Evolutionary conservation across 257 asterid species (phyloP).

Genomic region (Coffea eugenioides): DNA sequence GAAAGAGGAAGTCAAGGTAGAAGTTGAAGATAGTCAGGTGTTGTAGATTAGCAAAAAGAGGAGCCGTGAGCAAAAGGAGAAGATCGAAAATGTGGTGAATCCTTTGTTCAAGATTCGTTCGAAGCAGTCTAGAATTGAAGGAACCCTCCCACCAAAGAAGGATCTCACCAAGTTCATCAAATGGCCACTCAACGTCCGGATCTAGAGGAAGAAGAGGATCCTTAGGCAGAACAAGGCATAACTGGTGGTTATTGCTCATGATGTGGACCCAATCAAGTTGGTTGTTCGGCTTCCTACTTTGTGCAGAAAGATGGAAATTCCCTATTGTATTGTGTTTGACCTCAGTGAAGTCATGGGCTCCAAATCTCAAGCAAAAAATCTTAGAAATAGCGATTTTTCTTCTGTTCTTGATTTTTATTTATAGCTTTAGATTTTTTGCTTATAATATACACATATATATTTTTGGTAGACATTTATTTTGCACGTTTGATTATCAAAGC

Average conservation of each 20-base stretch:
- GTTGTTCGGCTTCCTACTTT: slow-evolving; percentile 43
- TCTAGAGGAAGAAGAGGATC: slow-evolving; percentile 44
- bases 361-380: slow-evolving; percentile 43
- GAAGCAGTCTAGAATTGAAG: slow-evolving; percentile 47
- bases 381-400: background rate
- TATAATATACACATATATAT: background rate
- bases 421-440: background rate
- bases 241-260: slow-evolving; percentile 49
- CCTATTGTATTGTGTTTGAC: slow-evolving; percentile 51
- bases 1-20: no score
- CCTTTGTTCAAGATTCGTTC: slow-evolving; percentile 44
- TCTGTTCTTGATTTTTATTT: background rate
- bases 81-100: slow-evolving; percentile 38
- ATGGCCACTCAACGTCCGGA: slow-evolving; percentile 37
- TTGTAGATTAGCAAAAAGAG: no score
- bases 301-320: slow-evolving; percentile 50
- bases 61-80: background rate
- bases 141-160: slow-evolving; percentile 42
- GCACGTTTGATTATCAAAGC: background rate
- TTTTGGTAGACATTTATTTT: slow-evolving; percentile 3
- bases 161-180: slow-evolving; percentile 36
- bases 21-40: no score
- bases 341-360: slow-evolving; percentile 47
- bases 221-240: slow-evolving; percentile 52
- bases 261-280: slow-evolving; percentile 46